Evolutionary conservation across 2,329 filamentous ascomycete species (phyloP), one percentile per base, ranked within the genome.

Genomic region (Penicillium verrucosum): DNA sequence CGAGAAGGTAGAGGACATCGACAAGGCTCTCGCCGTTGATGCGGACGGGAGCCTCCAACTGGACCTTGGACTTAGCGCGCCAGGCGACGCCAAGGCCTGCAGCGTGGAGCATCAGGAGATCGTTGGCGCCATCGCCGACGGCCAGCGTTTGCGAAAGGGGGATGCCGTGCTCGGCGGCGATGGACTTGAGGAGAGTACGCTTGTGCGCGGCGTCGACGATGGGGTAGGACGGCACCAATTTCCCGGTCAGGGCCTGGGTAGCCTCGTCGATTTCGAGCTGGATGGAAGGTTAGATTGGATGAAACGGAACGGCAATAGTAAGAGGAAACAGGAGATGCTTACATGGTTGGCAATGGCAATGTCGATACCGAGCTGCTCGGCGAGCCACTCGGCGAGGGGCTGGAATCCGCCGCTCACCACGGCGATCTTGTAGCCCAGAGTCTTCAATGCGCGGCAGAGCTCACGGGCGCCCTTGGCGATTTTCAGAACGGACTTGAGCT

Each of bases 321-420:
- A 25, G 36, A 50, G 5, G 8, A 32, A 42, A 36, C 10, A 29
- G 10, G n/a, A 18, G 14, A 16, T 14, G 66, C 73, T 60, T 73
- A 87, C 88, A 66, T 93, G 87, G 73, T 99, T 99, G 40, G 94
- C 94, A 71, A 88, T 85, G 0, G 90, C 92, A 69, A 96, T 87
- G 73, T 97, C 90, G 55, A 99, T 84, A 14, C 90, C 90, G 27
- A 99, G 79, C 68, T 90, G 81, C 40, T 80, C 80, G 16, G 90
- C 92, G 36, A 97, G 83, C 90, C 92, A 97, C 56, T 85, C 82
- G 0, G 94, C 95, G 61, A 97, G 78, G 0, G 93, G 92, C 61
- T 90, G 85, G 75, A 99, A 99, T 0, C 94, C 94, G 43, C 94
- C 94, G 34, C 91, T 96, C 32, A 97, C 77, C 5, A 99, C 93